These are phyloP conservation scores for Omphalotus olearius DNA, from an alignment of 1,284 basidiomycete genomes.

Conservation along the genomic window DNA sequence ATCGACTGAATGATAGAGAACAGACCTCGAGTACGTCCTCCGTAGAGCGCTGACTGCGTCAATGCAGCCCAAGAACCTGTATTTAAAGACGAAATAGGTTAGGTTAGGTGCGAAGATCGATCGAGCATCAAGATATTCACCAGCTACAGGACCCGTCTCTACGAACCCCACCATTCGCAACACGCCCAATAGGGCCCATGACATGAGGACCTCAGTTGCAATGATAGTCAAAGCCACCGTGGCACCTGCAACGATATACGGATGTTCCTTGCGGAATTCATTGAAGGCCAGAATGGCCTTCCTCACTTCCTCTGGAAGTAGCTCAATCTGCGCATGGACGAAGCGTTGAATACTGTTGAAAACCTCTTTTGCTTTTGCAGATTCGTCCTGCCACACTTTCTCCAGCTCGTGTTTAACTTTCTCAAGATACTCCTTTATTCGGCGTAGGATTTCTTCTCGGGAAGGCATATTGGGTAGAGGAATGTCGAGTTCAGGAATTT, in stretches of 20 bases:
- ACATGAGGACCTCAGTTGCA: background rate
- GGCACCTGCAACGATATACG: constrained; percentile 2
- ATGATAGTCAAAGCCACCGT: background rate
- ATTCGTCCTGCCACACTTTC: background rate
- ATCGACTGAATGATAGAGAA: constrained; percentile 8
- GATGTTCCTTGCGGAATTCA: background rate
- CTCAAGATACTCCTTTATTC: background rate
- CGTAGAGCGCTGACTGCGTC: constrained; percentile 6
- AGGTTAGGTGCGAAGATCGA: background rate
- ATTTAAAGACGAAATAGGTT: background rate
- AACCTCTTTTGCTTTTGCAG: background rate
- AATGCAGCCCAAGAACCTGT: constrained; percentile 9
- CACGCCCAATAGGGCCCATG: background rate
- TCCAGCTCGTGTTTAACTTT: constrained; percentile 1
- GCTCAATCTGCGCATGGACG: background rate
- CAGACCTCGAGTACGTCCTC: constrained; percentile 1
- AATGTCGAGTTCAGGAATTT: background rate
- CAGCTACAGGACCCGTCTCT: constrained; percentile 3
- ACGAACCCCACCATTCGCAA: constrained; percentile 2
- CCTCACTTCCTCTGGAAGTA: background rate
- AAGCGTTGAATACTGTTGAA: background rate
- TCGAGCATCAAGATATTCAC: background rate
- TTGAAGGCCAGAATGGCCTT: background rate
- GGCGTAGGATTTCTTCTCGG: background rate
- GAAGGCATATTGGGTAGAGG: background rate